Evolutionary conservation across 306 rosid genomes (phyloP).

Genomic region (Oxytropis ochrocephala): DNA sequence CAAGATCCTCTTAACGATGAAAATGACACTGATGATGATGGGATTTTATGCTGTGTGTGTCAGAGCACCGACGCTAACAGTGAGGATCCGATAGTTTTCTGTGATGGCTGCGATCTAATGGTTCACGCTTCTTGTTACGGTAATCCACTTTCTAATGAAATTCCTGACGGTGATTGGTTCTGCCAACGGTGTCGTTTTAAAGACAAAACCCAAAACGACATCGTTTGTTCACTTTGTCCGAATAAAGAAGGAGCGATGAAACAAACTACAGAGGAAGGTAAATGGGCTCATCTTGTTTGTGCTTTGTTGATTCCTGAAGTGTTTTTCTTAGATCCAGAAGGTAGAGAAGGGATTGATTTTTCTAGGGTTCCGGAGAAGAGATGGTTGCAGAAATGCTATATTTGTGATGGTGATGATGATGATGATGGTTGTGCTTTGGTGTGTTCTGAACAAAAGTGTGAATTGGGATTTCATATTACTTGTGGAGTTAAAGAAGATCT

Average conservation of each 20-base stretch:
- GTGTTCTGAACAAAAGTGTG: slow-evolving; percentile 68
- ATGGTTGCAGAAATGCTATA: slow-evolving; percentile 51
- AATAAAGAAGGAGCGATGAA: slow-evolving; percentile 60
- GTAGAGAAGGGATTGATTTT: slow-evolving; percentile 70
- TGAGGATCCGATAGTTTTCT: slow-evolving; percentile 70
- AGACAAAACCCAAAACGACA: no score
- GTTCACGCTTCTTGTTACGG: slow-evolving; percentile 91
- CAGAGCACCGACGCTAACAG: slow-evolving; percentile 81
- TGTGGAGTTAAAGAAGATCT: slow-evolving; percentile 70
- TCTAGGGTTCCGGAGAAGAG: slow-evolving; percentile 58
- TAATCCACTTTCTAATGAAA: slow-evolving; percentile 37
- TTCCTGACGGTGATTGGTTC: slow-evolving; percentile 78
- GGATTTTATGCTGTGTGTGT: slow-evolving; percentile 60
- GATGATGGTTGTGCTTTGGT: slow-evolving; percentile 36
- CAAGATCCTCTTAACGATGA: not conserved
- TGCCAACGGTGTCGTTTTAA: slow-evolving; percentile 43
- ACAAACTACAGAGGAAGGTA: slow-evolving; percentile 24
- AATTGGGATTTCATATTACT: slow-evolving; percentile 59
- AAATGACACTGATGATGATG: slow-evolving; percentile 22
- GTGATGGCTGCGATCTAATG: slow-evolving; percentile 85
- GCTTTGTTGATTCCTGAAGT: slow-evolving; percentile 76
- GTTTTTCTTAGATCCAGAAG: slow-evolving; percentile 67
- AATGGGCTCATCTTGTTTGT: slow-evolving; percentile 78
- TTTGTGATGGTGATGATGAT: slow-evolving; percentile 34
- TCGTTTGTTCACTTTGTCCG: slow-evolving; percentile 47